Percentiles rank a stretch among this genome's conserved stretches.
Conservation (phyloP, 140 eudicot species). For the Stevia rebaudiana region DNA sequence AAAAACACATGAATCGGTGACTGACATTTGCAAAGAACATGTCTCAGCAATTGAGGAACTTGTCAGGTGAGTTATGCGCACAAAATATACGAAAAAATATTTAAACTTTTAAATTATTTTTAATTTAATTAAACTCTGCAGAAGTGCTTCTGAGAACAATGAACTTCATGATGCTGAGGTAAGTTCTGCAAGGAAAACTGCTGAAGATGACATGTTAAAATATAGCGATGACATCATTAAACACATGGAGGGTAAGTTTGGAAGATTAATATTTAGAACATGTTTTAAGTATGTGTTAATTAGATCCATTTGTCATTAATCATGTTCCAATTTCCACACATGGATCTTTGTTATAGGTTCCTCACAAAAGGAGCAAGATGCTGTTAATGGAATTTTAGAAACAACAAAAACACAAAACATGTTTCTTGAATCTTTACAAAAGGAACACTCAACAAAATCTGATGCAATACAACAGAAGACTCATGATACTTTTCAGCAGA, state of each 20-base stretch:
- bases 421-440: constrained; percentile 44
- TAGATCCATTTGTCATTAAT: background rate
- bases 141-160: constrained; percentile 50
- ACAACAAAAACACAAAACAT: constrained; percentile 47
- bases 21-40: constrained; percentile 39
- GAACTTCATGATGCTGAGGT: constrained; percentile 65
- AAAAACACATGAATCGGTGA: constrained; percentile 49
- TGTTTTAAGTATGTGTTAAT: background rate
- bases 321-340: background rate
- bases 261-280: background rate
- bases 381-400: constrained; percentile 43
- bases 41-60: constrained; percentile 40
- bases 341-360: constrained; percentile 38
- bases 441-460: constrained; percentile 59
- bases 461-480: constrained; percentile 54
- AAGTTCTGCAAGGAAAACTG: constrained; percentile 52
- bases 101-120: background rate
- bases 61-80: constrained; percentile 42
- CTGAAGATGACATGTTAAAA: constrained; percentile 52
- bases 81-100: background rate
- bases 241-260: constrained; percentile 52
- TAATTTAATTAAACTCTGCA: constrained; percentile 15
- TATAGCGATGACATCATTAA: constrained; percentile 51
- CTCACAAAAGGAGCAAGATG: constrained; percentile 54
- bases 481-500: constrained; percentile 59